Percentiles rank a stretch among this genome's conserved stretches.
Evolutionary conservation across 768 basidiomycete species (phyloP).

Genomic region (Nidula microcarpa): DNA sequence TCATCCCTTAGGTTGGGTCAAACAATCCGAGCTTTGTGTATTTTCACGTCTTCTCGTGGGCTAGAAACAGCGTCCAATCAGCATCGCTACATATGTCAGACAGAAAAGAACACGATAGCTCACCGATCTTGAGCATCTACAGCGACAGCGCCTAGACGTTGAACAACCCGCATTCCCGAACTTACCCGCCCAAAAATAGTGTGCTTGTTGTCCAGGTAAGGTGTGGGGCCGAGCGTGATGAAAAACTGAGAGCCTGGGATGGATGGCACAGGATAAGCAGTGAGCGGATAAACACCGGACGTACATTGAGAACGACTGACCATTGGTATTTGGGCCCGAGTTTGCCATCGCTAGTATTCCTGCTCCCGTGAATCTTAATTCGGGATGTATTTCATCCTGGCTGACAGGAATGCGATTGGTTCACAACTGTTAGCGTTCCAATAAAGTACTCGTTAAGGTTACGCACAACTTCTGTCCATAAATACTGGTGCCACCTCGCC

Average conservation of each 20-base stretch:
- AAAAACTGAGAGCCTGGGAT: constrained; percentile 90
- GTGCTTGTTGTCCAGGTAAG: constrained; percentile 81
- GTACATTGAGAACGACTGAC: constrained; percentile 38
- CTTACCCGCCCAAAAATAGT: constrained; percentile 90
- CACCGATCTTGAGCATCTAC: constrained; percentile 87
- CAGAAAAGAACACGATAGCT: constrained; percentile 19
- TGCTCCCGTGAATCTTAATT: constrained; percentile 91
- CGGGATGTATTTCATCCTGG: constrained; percentile 88
- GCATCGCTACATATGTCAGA: neutral
- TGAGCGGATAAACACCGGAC: constrained; percentile 43
- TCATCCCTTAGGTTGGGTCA: constrained; percentile 14
- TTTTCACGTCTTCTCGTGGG: constrained; percentile 82
- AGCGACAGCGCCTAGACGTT: constrained; percentile 86
- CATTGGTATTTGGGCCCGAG: constrained; percentile 91
- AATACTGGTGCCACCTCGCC: constrained; percentile 86
- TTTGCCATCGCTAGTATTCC: constrained; percentile 98
- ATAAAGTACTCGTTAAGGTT: neutral
- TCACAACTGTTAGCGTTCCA: neutral
- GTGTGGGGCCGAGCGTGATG: constrained; percentile 79
- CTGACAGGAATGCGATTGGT: constrained; percentile 29
- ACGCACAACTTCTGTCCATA: constrained; percentile 86
- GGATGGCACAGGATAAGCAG: constrained; percentile 8
- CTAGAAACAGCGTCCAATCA: constrained; percentile 20
- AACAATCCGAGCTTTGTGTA: constrained; percentile 63
- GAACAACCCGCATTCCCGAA: constrained; percentile 88